These are phyloP conservation scores for Metschnikowia gelsemii DNA, from an alignment of 805 yeast species.

Conservation along the genomic window DNA sequence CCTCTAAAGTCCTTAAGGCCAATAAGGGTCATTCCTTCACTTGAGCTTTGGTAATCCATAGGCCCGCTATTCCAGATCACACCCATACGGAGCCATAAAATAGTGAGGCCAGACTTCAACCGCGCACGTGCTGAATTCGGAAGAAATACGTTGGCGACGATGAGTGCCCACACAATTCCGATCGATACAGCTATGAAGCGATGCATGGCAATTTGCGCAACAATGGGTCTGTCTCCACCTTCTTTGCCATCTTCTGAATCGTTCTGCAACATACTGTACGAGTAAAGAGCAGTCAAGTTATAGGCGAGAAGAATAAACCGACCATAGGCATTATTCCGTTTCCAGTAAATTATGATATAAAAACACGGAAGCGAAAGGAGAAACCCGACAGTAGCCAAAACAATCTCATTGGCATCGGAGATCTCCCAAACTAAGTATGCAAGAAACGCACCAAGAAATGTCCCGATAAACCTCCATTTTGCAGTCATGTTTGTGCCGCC, in stretches of 20 bases:
- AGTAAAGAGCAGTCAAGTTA: constrained; percentile 74
- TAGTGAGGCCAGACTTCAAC: constrained; percentile 60
- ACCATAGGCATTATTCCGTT: constrained; percentile 59
- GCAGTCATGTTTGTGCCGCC: constrained; percentile 84
- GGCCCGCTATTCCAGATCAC: constrained; percentile 79
- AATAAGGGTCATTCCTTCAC: constrained; percentile 24
- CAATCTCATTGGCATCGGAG: constrained; percentile 53
- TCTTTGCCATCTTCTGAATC: constrained; percentile 61
- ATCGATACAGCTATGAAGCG: constrained; percentile 68
- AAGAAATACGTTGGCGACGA: constrained; percentile 61
- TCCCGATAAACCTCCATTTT: constrained; percentile 72
- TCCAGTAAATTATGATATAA: constrained; percentile 69
- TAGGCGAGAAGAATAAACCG: constrained; percentile 71
- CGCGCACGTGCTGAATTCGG: constrained; percentile 77
- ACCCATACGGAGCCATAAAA: constrained; percentile 79
- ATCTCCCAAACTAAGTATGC: constrained; percentile 63
- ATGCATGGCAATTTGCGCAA: constrained; percentile 74
- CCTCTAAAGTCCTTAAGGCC: constrained; percentile 49
- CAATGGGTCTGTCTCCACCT: constrained; percentile 67
- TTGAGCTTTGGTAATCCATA: constrained; percentile 40
- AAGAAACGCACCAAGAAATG: constrained; percentile 63
- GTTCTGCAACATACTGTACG: constrained; percentile 62
- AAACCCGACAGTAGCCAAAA: constrained; percentile 51
- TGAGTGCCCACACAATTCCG: constrained; percentile 77
- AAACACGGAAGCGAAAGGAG: constrained; percentile 47